phyloP scores from a whole-genome alignment of 495 filamentous ascomycete genomes.

The Poronia punctata region DNA sequence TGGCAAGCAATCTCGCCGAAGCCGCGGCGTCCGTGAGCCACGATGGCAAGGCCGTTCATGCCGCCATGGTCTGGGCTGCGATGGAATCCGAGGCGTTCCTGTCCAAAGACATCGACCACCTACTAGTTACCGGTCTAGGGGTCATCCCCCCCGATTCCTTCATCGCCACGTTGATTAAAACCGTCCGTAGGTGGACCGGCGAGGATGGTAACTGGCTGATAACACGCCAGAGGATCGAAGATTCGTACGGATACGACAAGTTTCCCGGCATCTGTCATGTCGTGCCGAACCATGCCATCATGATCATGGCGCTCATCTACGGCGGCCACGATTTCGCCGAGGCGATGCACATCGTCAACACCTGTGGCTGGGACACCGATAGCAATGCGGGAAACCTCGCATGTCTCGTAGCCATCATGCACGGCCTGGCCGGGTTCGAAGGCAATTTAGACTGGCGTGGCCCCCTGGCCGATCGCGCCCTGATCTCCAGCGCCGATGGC shows the following conservation, averaged over 20 bases:
- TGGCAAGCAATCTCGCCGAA: constrained; percentile 19
- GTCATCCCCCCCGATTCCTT: constrained; percentile 15
- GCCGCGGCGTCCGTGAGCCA: constrained; percentile 25
- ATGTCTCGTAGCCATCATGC: constrained; percentile 26
- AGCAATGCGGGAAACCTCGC: constrained; percentile 28
- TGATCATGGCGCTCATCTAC: constrained; percentile 27
- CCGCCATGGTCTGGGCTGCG: constrained; percentile 26
- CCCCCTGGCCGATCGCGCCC: constrained; percentile 21
- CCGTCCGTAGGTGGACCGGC: constrained; percentile 18
- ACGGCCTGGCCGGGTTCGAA: constrained; percentile 21
- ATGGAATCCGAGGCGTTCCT: constrained; percentile 28
- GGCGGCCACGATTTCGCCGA: constrained; percentile 20
- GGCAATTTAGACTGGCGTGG: constrained; percentile 22
- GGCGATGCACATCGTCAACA: constrained; percentile 30
- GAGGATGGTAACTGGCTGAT: constrained; percentile 20
- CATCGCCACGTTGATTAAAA: constrained; percentile 12
- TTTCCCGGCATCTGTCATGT: constrained; percentile 25
- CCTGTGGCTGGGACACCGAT: constrained; percentile 29
- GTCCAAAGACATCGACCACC: constrained; percentile 16
- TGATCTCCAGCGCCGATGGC: constrained; percentile 28
- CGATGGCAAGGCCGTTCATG: constrained; percentile 24
- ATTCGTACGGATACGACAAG: constrained; percentile 25
- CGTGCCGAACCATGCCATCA: constrained; percentile 26
- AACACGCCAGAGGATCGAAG: constrained; percentile 23
- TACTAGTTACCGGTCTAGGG: constrained; percentile 20